phyloP scores from a whole-genome alignment of 2,329 filamentous ascomycete species.

The Tolypocladium paradoxum region DNA sequence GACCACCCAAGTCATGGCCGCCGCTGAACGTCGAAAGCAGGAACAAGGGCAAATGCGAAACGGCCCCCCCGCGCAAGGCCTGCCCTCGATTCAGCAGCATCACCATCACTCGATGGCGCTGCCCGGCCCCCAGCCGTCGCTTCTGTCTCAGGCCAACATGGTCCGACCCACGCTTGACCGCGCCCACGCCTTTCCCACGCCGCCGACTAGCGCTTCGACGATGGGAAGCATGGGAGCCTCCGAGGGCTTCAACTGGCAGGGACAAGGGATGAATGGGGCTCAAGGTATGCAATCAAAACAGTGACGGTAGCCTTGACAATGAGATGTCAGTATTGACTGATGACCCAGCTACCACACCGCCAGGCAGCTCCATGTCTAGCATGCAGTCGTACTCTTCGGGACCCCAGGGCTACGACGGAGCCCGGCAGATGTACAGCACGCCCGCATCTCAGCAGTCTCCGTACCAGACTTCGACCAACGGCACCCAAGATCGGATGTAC shows the following conservation, averaged over 20 bases:
- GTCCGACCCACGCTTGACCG: constrained; percentile 70
- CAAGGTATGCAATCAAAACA: constrained; percentile 52
- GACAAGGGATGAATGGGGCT: constrained; percentile 48
- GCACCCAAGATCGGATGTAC: constrained; percentile 55
- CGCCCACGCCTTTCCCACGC: constrained; percentile 87
- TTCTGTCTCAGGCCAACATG: constrained; percentile 59
- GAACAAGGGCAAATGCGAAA: constrained; percentile 57
- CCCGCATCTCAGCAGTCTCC: constrained; percentile 58
- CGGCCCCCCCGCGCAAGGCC: constrained; percentile 34
- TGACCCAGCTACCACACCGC: constrained; percentile 75
- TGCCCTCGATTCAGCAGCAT: constrained; percentile 60
- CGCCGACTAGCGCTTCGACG: constrained; percentile 85
- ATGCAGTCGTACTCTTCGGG: constrained; percentile 67
- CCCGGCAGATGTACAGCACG: constrained; percentile 68
- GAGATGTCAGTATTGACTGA: constrained; percentile 60
- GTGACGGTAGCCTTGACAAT: not conserved
- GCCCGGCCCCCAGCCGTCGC: constrained; percentile 40
- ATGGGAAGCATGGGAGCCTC: constrained; percentile 63
- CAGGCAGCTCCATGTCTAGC: constrained; percentile 62
- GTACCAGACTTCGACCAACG: constrained; percentile 54
- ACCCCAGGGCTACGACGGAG: constrained; percentile 62
- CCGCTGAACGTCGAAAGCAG: constrained; percentile 65
- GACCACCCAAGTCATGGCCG: constrained; percentile 79
- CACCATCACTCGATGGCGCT: constrained; percentile 52
- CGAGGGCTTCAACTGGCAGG: constrained; percentile 71